phyloP scores from a whole-genome alignment of 495 filamentous ascomycete species.

The Xylaria castorea region DNA sequence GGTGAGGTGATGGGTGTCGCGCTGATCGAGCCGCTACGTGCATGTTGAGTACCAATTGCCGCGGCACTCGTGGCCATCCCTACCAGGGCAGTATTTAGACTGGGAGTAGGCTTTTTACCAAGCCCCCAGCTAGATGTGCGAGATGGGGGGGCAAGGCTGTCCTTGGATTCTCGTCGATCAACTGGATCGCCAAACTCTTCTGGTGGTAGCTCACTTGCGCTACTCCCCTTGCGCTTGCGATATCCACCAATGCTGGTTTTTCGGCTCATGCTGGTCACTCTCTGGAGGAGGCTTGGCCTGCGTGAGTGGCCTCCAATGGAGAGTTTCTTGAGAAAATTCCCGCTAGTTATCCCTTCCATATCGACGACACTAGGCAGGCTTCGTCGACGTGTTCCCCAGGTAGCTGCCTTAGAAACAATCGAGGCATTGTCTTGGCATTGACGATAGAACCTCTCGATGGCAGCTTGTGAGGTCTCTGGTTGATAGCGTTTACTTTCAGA shows the following conservation, averaged over 20 bases:
- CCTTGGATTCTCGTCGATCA: conserved; percentile 54
- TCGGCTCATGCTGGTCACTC: conserved; percentile 61
- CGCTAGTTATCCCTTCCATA: conserved; percentile 63
- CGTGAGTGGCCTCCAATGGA: conserved; percentile 59
- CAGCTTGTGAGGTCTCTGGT: conserved; percentile 58
- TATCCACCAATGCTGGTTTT: conserved; percentile 57
- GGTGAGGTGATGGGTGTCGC: conserved; percentile 59
- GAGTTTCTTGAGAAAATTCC: conserved; percentile 67
- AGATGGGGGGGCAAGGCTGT: conserved; percentile 59
- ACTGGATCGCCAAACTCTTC: conserved; percentile 41
- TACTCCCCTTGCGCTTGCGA: conserved; percentile 53
- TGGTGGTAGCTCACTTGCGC: conserved; percentile 49
- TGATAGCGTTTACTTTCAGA: conserved; percentile 44
- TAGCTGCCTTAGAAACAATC: conserved; percentile 69
- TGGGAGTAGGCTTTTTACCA: conserved; percentile 61
- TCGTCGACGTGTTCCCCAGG: conserved; percentile 72
- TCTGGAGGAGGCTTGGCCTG: conserved; percentile 50
- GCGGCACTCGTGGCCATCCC: conserved; percentile 68
- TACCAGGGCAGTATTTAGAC: conserved; percentile 68
- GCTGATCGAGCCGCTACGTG: conserved; percentile 65
- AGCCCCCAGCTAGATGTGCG: conserved; percentile 63
- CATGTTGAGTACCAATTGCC: conserved; percentile 63
- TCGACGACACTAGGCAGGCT: conserved; percentile 66
- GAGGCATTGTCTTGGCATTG: conserved; percentile 58
- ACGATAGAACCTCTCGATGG: conserved; percentile 56